These are phyloP conservation scores for Ochetophila trinervis DNA, from an alignment of 306 rosid species.

Conservation along the genomic window DNA sequence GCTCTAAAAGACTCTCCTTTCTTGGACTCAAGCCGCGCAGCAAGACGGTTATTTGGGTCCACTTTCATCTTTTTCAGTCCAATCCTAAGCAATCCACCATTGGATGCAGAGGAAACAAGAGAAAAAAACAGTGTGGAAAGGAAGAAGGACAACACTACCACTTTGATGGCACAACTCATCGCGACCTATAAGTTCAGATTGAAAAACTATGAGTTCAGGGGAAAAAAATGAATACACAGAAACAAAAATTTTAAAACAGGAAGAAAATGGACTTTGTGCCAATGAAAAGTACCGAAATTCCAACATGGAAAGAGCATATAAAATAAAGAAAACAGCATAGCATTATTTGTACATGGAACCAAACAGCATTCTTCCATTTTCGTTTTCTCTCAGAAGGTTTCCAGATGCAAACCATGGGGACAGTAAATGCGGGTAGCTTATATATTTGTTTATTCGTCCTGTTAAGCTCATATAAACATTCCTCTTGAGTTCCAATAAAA, in stretches of 20 bases:
- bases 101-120: conserved; percentile 40
- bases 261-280: too few species aligned
- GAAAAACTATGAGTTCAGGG: conserved; percentile 1
- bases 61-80: conserved; percentile 59
- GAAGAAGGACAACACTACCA: conserved; percentile 38
- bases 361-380: too few species aligned
- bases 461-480: too few species aligned
- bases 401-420: too few species aligned
- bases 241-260: not conserved
- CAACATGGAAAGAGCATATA: not conserved
- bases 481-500: not conserved
- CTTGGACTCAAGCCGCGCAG: conserved; percentile 38
- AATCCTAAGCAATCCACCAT: conserved; percentile 59
- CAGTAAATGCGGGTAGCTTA: too few species aligned
- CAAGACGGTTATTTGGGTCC: conserved; percentile 39
- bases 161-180: conserved; percentile 48
- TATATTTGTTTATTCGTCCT: too few species aligned
- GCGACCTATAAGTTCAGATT: conserved; percentile 38
- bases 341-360: too few species aligned
- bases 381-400: too few species aligned
- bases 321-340: too few species aligned
- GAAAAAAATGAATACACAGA: not conserved
- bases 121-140: conserved; percentile 47
- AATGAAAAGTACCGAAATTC: too few species aligned
- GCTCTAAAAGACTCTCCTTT: conserved; percentile 28